phyloP scores from a whole-genome alignment of 345 rosid genomes.

The Salix udensis region DNA sequence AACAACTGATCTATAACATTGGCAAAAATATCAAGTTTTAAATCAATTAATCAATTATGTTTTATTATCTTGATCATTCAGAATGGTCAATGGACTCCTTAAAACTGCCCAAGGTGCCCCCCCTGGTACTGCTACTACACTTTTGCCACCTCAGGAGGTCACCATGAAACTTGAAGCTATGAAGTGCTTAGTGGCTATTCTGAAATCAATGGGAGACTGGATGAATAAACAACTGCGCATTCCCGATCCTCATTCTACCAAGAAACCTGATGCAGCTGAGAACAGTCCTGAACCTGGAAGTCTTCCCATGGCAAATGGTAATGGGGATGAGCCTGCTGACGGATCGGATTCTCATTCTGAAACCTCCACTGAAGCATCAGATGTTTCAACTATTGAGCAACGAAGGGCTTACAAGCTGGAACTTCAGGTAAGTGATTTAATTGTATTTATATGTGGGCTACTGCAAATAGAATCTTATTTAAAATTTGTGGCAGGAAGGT shows the following conservation, averaged over 20 bases:
- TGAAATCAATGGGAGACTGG: conserved; percentile 99
- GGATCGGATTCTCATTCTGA: conserved; percentile 92
- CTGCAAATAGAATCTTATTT: conserved; percentile 34
- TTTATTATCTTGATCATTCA: conserved; percentile 30
- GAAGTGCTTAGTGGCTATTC: conserved; percentile 90
- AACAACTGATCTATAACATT: neutral
- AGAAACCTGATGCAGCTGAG: conserved; percentile 57
- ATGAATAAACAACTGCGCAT: conserved; percentile 89
- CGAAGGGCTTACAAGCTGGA: conserved; percentile 99
- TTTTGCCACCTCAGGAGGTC: conserved; percentile 90
- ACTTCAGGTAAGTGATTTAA: conserved; percentile 63
- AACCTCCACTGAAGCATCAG: conserved; percentile 74
- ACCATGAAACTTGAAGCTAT: conserved; percentile 94
- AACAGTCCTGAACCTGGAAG: conserved; percentile 59
- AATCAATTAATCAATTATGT: neutral
- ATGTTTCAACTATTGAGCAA: conserved; percentile 84
- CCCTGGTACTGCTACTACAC: conserved; percentile 71
- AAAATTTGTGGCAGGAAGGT: conserved; percentile 92
- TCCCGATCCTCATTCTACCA: conserved; percentile 75
- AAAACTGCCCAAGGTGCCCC: conserved; percentile 99
- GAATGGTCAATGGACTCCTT: conserved; percentile 99
- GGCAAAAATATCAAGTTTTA: neutral
- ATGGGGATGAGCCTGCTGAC: conserved; percentile 70
- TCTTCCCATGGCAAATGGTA: conserved; percentile 70
- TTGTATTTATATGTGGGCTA: conserved; percentile 9